Conservation (phyloP, 768 basidiomycete species). For the Naganishia friedmannii region DNA sequence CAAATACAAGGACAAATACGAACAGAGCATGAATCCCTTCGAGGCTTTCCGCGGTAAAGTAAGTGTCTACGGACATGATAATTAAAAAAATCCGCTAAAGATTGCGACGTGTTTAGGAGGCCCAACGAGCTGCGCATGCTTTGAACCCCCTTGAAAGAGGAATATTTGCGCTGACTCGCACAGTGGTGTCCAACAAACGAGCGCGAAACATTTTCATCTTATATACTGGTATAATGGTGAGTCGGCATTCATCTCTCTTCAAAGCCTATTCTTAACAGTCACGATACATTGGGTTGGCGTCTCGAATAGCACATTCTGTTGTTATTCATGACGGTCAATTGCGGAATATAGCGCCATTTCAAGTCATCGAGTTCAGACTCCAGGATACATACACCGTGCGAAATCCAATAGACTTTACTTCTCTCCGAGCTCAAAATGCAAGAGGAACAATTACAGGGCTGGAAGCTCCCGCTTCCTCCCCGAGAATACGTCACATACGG, state of each 20-base stretch:
- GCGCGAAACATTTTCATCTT: slow-evolving; percentile 84
- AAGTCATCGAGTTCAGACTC: background rate
- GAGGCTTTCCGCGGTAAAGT: slow-evolving; percentile 94
- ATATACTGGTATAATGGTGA: slow-evolving; percentile 61
- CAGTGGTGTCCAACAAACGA: slow-evolving; percentile 81
- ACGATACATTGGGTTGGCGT: background rate
- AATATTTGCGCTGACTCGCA: slow-evolving; percentile 76
- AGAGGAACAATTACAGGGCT: too few relatives aligned
- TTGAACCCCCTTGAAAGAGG: slow-evolving; percentile 88
- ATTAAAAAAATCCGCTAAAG: background rate
- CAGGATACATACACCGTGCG: background rate
- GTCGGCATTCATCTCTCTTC: slow-evolving; percentile 3
- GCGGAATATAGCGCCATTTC: background rate
- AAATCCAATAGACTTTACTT: background rate
- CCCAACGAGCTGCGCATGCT: slow-evolving; percentile 84
- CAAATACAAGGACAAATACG: slow-evolving; percentile 85
- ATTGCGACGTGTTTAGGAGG: slow-evolving; percentile 63
- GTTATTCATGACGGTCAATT: background rate
- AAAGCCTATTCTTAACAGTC: background rate
- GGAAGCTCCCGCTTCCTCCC: too few relatives aligned
- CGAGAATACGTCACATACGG: too few relatives aligned
- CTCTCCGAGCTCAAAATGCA: too few relatives aligned
- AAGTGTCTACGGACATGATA: slow-evolving; percentile 50
- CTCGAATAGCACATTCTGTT: background rate
- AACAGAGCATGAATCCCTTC: slow-evolving; percentile 97